These are phyloP conservation scores for Dryadomyces quercivorus DNA, from an alignment of 2,329 filamentous ascomycete species.

Conservation along the genomic window DNA sequence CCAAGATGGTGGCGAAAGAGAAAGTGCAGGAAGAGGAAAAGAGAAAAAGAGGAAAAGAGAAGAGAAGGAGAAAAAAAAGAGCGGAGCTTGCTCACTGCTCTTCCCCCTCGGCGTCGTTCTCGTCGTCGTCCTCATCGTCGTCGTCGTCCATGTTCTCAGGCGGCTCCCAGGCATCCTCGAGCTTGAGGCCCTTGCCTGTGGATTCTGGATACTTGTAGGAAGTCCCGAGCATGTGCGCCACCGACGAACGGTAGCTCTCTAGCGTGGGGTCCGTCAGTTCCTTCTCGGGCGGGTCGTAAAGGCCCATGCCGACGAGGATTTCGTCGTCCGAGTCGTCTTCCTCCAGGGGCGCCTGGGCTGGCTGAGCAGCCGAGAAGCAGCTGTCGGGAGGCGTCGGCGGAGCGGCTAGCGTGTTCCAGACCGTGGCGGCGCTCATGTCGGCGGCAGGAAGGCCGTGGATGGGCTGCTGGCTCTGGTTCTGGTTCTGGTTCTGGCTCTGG, in stretches of 20 bases:
- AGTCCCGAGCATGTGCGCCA: constrained; percentile 41
- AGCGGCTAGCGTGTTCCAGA: constrained; percentile 18
- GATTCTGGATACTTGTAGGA: constrained; percentile 31
- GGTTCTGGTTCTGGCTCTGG: not conserved
- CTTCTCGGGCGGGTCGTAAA: constrained; percentile 63
- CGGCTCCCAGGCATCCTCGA: constrained; percentile 70
- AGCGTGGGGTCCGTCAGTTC: constrained; percentile 33
- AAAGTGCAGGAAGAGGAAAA: not conserved
- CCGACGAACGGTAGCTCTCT: constrained; percentile 41
- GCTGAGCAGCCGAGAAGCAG: constrained; percentile 38
- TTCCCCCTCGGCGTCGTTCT: not conserved
- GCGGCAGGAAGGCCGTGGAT: not conserved
- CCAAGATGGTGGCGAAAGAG: not conserved
- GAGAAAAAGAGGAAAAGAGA: not conserved
- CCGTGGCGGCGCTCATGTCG: not conserved
- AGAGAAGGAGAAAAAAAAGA: not conserved
- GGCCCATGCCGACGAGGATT: constrained; percentile 68
- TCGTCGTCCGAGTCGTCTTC: constrained; percentile 48
- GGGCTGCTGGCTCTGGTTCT: not conserved
- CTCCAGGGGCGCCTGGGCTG: constrained; percentile 34
- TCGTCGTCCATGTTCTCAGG: constrained; percentile 50
- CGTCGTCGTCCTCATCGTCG: constrained; percentile 26
- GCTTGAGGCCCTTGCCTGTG: constrained; percentile 61
- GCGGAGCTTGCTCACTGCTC: not conserved
- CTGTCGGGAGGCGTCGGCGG: constrained; percentile 44